Percentiles rank a stretch among this genome's conserved stretches.
phyloP scores from a whole-genome alignment of 1,139 yeast species.

The Hemisphaericaspora xylofermentans region DNA sequence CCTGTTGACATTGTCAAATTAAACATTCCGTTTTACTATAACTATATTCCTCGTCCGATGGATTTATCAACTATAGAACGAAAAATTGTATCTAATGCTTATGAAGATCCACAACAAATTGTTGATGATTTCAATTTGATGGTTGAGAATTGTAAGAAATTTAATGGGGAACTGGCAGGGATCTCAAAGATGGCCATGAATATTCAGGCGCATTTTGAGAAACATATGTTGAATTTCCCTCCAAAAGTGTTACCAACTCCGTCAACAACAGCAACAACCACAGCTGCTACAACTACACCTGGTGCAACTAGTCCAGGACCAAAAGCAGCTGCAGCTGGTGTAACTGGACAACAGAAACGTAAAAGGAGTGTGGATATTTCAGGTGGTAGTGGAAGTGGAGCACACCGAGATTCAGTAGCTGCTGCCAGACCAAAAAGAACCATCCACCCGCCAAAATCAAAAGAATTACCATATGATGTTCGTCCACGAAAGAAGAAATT shows the following conservation, averaged over 20 bases:
- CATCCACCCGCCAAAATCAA: constrained; percentile 94
- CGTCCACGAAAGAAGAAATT: constrained; percentile 91
- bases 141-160: constrained; percentile 76
- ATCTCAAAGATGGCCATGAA: constrained; percentile 91
- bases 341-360: constrained; percentile 44
- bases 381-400: constrained; percentile 7
- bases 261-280: constrained; percentile 32
- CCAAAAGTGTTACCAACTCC: constrained; percentile 58
- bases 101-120: constrained; percentile 66
- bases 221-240: constrained; percentile 92
- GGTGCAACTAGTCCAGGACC: constrained; percentile 25
- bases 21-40: constrained; percentile 88
- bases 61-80: constrained; percentile 88
- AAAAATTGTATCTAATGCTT: constrained; percentile 68
- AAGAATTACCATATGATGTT: constrained; percentile 86
- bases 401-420: constrained; percentile 41
- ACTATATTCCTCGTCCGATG: constrained; percentile 86
- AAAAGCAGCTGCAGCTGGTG: constrained; percentile 34
- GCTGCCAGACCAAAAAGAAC: constrained; percentile 85
- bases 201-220: constrained; percentile 88
- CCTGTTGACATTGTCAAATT: constrained; percentile 91
- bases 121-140: constrained; percentile 81
- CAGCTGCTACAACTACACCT: constrained; percentile 37
- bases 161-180: constrained; percentile 81
- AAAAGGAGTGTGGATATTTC: constrained; percentile 35